Base-by-base conservation (phyloP, 228 moss, liverwort and hornwort genomes). In the Sphagnum fallax region DNA sequence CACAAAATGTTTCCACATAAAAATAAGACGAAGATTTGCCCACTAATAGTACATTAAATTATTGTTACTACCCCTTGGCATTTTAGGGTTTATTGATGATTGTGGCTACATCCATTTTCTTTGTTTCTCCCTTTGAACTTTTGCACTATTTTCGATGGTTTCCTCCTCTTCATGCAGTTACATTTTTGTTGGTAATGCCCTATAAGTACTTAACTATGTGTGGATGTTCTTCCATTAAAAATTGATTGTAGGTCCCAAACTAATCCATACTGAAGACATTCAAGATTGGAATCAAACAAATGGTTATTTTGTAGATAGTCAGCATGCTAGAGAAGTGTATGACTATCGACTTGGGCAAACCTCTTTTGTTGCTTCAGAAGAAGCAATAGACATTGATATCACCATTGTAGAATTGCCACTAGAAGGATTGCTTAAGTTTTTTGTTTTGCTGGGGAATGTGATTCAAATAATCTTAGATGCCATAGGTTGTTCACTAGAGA, bases 161-260 rank as follows among this genome's bases (percentile, higher is more conserved):
- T 32, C 32, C 3, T 3, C 32, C 2, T 32, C 0, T 32, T 32
- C 2, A 32, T 32, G 32, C 2, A 32, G 3, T 32, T 32, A 2
- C 32, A 0, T 32, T 32, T 32, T 32, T 32, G 2, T 3, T 32
- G 32, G 32, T 32, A 32, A 32, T 32, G 32, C 32, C 32, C 90
- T 90, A 16, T 98, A 91, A 74, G 93, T 98, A 47, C 82, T 98
- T 71, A 93, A 92, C 74, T 93, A 91, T n/a, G 92, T 92, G 14
- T 90, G 93, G 12, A 93, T 98, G 91, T 98, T 93, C 53, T 93
- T 98, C 69, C 98, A 98, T 69, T 88, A 88, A 71, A 88, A 81
- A n/a, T 90, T 92, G 48, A 76, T 84, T 62, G 87, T 93, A 12
- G 89, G 90, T 57, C 78, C 84, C 8, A 90, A 92, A 18, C 75